A percentile compares a stretch with the other conserved stretches of the same genome.
Conservation (phyloP, 2,329 filamentous ascomycete species). For the Aspergillus sp. region DNA sequence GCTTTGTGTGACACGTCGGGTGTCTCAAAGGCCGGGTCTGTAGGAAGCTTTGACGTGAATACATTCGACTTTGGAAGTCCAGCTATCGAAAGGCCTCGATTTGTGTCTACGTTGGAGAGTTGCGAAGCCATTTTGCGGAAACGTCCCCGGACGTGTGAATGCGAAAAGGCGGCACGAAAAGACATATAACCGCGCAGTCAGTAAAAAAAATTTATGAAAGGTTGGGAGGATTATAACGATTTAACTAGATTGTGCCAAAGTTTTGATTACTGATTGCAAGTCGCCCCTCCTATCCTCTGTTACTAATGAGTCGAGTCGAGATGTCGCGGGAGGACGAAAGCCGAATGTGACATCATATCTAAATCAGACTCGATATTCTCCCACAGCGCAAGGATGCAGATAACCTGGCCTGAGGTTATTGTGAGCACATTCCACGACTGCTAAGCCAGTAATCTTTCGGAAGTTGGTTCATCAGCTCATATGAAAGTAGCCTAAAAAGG, state of each 20-base stretch:
- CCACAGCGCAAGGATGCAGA: not conserved
- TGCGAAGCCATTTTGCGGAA: conserved; percentile 49
- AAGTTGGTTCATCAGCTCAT: not conserved
- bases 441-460: not conserved
- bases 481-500: not conserved
- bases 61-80: conserved; percentile 64
- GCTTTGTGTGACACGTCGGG: conserved; percentile 79
- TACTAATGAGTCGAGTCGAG: conserved; percentile 8
- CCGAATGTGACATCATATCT: conserved; percentile 7
- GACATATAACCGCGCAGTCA: conserved; percentile 24
- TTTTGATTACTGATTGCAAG: not conserved
- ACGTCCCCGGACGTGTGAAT: conserved; percentile 27
- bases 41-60: conserved; percentile 67
- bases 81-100: conserved; percentile 37
- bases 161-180: conserved; percentile 17
- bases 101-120: conserved; percentile 27
- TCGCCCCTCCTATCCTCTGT: not conserved
- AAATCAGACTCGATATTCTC: not conserved
- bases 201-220: not conserved
- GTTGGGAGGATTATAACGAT: not conserved
- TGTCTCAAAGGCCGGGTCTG: conserved; percentile 76
- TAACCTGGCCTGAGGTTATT: not conserved
- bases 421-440: not conserved
- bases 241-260: not conserved
- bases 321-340: not conserved